Conservation (phyloP, 805 yeast species). For the Torulaspora microellipsoides region DNA sequence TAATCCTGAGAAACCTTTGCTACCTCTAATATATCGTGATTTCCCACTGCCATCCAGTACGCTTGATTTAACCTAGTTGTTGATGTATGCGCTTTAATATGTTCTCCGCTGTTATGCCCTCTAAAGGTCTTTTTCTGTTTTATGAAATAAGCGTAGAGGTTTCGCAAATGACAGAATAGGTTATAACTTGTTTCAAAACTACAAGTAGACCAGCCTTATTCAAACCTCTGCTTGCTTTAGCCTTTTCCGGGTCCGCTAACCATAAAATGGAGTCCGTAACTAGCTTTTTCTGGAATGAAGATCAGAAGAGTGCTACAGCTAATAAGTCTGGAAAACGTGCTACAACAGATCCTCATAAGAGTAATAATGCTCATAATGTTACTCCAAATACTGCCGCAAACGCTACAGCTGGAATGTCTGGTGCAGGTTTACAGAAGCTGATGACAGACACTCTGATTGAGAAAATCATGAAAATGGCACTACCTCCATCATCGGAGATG, state of each 20-base stretch:
- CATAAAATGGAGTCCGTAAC: constrained; percentile 17
- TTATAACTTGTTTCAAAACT: too few species aligned
- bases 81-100: too few species aligned
- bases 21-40: constrained; percentile 11
- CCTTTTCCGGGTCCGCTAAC: too few species aligned
- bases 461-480: constrained; percentile 61
- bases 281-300: constrained; percentile 28
- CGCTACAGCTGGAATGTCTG: constrained; percentile 9
- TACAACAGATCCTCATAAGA: constrained; percentile 1
- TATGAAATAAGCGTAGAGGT: too few species aligned
- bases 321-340: constrained; percentile 5
- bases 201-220: too few species aligned
- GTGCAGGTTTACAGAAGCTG: constrained; percentile 30
- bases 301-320: constrained; percentile 9
- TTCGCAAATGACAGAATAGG: too few species aligned
- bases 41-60: not conserved
- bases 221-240: too few species aligned
- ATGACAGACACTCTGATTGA: constrained; percentile 71
- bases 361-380: constrained; percentile 2
- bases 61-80: too few species aligned
- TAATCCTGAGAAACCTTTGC: constrained; percentile 23
- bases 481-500: constrained; percentile 56
- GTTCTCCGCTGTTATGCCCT: too few species aligned
- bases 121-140: too few species aligned
- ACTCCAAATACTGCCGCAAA: constrained; percentile 3